Base-by-base conservation (phyloP, 345 rosid genomes). In the Clarkia xantiana region DNA sequence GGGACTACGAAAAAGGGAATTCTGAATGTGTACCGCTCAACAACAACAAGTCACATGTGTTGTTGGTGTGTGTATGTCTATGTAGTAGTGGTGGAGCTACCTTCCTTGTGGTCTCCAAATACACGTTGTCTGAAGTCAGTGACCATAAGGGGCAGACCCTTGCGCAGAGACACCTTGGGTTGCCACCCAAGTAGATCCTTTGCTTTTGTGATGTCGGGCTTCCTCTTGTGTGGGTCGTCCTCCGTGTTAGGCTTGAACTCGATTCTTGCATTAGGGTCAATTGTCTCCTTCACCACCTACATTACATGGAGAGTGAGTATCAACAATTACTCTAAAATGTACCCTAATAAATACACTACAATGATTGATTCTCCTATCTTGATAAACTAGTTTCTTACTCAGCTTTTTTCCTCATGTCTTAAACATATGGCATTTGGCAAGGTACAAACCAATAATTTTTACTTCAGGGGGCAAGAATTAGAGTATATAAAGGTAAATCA, bases 141-240 rank as follows among this genome's bases (percentile, higher is more conserved):
- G 41, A 91, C 94, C 98, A 91, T 91, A 11, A 75, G 69, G 4
- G 98, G 98, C 9, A 91, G 89, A 54, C 98, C 98, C 60, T 86
- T 70, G 13, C 80, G 81, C 14, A 91, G 84, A 22, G 90, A 67
- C 1, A 91, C 76, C 70, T 86, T 91, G 11, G 98, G 98, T 63
- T 79, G 82, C 98, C 98, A 91, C 9, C 93, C 94, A 0, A 86
- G 87, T 9, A 68, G 78, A 43, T 86, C 94, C 58, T 91, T 91
- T 9, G 98, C 98, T 62, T 56, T 84, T 18, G 87, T 67, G 48
- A 91, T 91, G 52, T 91, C 95, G 19, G 98, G 98, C 69, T 91
- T 91, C 72, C 98, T 91, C 84, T 91, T 91, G 85, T 91, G 98
- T 1, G 98, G 98, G 64, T 91, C 98, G 51, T 91, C 98, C 47